Conservation (phyloP, 2,329 filamentous ascomycete species). For the Pestalotiopsis fici region DNA sequence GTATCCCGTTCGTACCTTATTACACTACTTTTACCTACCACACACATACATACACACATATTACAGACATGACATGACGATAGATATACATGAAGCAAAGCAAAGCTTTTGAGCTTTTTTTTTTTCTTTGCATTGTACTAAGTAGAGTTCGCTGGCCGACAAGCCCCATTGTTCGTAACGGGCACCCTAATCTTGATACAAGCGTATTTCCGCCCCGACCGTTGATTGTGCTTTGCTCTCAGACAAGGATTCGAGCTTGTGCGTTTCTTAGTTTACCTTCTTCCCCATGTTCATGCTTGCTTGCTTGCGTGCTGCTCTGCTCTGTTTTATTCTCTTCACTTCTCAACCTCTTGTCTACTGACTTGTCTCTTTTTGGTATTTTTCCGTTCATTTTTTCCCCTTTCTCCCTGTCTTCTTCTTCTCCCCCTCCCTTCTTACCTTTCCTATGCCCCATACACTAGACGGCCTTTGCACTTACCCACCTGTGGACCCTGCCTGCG, state of each 20-base stretch:
- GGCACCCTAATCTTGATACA: neutral
- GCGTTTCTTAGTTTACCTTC: neutral
- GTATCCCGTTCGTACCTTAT: neutral
- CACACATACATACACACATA: neutral
- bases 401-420: neutral
- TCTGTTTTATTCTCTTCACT: too few relatives aligned
- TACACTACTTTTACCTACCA: neutral
- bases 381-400: too few relatives aligned
- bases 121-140: neutral
- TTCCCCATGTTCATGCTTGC: neutral
- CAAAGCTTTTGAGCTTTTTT: neutral
- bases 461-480: neutral
- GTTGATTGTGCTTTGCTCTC: neutral
- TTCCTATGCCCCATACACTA: neutral
- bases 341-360: neutral
- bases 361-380: neutral
- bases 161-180: neutral
- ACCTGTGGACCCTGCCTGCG: neutral
- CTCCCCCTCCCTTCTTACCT: neutral
- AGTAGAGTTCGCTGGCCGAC: neutral
- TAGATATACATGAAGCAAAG: neutral
- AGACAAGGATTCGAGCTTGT: slow-evolving; percentile 1
- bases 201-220: neutral
- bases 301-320: neutral
- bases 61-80: neutral